Percentiles rank a stretch among this genome's conserved stretches.
phyloP scores from a whole-genome alignment of 2,329 filamentous ascomycete species.

The Aspergillus udagawae region DNA sequence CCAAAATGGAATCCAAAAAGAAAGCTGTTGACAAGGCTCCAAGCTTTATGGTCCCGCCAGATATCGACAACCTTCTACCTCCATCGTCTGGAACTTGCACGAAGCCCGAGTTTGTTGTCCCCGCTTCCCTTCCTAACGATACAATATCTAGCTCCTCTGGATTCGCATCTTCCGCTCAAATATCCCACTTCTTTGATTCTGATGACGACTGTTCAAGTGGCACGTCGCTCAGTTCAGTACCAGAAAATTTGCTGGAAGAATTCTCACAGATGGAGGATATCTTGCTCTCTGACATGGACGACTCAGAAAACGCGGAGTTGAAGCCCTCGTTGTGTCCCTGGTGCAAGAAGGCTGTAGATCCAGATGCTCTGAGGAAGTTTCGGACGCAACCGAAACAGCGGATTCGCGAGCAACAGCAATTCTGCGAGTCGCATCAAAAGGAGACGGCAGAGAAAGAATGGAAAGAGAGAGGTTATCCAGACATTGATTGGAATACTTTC shows the following conservation, averaged over 20 bases:
- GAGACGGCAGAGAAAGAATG: conserved; percentile 51
- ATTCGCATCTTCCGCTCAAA: conserved; percentile 19
- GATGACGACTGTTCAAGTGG: conserved; percentile 27
- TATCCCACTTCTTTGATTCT: conserved; percentile 18
- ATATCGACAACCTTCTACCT: conserved; percentile 18
- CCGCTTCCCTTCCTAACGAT: conserved; percentile 19
- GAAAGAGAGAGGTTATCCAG: conserved; percentile 59
- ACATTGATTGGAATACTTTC: conserved; percentile 65
- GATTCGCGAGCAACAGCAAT: conserved; percentile 41
- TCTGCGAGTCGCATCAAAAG: conserved; percentile 62
- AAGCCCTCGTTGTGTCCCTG: conserved; percentile 57
- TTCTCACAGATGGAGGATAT: conserved; percentile 14
- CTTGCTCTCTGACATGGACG: conserved; percentile 7
- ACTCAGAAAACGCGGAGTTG: conserved; percentile 6
- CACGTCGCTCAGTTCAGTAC: conserved; percentile 28
- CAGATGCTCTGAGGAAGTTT: conserved; percentile 52
- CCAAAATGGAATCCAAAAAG: conserved; percentile 6
- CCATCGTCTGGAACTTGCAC: conserved; percentile 8
- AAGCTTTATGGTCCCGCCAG: conserved; percentile 23
- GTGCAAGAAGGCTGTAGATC: conserved; percentile 60
- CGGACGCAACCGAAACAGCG: conserved; percentile 34
- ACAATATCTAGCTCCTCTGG: conserved; percentile 26
- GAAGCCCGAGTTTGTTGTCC: conserved; percentile 22
- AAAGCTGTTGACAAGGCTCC: conserved; percentile 2
- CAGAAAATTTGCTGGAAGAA: conserved; percentile 16